Conservation (phyloP, 2,329 filamentous ascomycete species). For the Pestalotiopsis fici region DNA sequence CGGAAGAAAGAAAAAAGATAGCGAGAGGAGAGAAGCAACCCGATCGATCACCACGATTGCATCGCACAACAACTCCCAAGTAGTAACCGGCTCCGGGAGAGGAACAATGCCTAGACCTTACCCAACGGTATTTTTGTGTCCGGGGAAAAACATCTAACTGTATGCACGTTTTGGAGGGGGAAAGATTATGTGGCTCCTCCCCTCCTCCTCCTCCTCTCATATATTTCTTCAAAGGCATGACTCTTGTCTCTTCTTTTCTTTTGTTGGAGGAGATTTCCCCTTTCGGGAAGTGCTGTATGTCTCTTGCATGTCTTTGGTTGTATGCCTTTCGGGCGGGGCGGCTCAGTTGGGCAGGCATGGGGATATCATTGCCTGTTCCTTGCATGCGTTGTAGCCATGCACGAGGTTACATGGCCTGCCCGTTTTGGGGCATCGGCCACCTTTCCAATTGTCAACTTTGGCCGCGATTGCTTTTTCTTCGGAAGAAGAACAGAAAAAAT, state of each 20-base stretch:
- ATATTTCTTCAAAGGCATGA: too few species aligned
- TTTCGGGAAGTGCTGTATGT: not conserved
- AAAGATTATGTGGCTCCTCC: too few species aligned
- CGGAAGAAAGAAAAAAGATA: too few species aligned
- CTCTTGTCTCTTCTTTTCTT: not conserved
- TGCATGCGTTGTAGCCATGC: not conserved
- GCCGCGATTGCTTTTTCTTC: not conserved
- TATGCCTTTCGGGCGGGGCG: not conserved
- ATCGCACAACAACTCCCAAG: too few species aligned
- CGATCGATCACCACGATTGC: too few species aligned
- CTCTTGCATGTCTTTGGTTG: not conserved
- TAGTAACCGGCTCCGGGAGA: too few species aligned
- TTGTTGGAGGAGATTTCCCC: not conserved
- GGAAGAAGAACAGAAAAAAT: not conserved
- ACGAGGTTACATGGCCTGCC: not conserved
- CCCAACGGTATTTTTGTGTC: too few species aligned
- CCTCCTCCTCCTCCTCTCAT: too few species aligned
- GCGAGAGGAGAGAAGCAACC: too few species aligned
- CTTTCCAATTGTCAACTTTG: not conserved
- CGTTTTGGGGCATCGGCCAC: not conserved
- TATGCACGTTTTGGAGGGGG: too few species aligned
- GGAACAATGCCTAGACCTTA: too few species aligned
- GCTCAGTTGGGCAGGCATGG: slow-evolving; percentile 7
- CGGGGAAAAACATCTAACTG: too few species aligned
- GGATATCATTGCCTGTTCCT: not conserved